Percentiles rank a stretch among this genome's conserved stretches.
These are phyloP conservation scores for Lasiosphaeriaceae sp. DNA, from an alignment of 495 filamentous ascomycete genomes.

Conservation along the genomic window DNA sequence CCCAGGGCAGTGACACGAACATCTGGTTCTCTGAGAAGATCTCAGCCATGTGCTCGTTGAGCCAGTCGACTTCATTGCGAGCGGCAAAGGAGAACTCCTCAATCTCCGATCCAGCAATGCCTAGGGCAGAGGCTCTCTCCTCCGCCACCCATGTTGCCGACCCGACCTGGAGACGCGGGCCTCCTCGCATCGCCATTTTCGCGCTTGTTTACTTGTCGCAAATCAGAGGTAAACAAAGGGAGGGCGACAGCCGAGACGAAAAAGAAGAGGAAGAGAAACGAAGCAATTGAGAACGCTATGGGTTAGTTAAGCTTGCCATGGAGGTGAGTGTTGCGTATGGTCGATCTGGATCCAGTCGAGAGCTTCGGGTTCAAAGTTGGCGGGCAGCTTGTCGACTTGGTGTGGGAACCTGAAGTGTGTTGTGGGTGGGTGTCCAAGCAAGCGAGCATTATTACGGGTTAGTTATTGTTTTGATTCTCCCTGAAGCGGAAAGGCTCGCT, in stretches of 20 bases:
- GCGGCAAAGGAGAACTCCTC: conserved; percentile 88
- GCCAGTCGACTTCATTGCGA: conserved; percentile 88
- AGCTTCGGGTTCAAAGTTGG: conserved; percentile 12
- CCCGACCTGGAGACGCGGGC: conserved; percentile 52
- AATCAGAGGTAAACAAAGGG: neutral
- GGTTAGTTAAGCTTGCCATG: conserved; percentile 5
- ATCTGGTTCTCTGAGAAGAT: conserved; percentile 83
- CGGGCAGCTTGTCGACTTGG: conserved; percentile 3
- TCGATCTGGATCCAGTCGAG: neutral
- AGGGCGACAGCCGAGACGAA: neutral
- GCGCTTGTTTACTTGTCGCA: conserved; percentile 9
- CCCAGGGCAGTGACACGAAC: conserved; percentile 45
- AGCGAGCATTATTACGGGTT: conserved; percentile 13
- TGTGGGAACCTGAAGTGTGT: conserved; percentile 9
- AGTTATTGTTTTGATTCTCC: conserved; percentile 33
- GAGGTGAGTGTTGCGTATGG: conserved; percentile 1
- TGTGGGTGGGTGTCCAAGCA: conserved; percentile 22
- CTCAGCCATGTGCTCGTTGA: conserved; percentile 95
- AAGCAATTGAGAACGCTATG: neutral
- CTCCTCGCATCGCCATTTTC: conserved; percentile 50
- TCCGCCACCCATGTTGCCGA: conserved; percentile 53
- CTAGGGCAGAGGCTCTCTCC: conserved; percentile 44
- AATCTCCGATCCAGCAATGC: conserved; percentile 59
- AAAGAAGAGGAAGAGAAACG: neutral
- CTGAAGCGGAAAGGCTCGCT: conserved; percentile 23